A percentile compares a stretch with the other conserved stretches of the same genome.
Evolutionary conservation across 257 asterid species (phyloP).

Genomic region (Nyctanthes arbortristis): DNA sequence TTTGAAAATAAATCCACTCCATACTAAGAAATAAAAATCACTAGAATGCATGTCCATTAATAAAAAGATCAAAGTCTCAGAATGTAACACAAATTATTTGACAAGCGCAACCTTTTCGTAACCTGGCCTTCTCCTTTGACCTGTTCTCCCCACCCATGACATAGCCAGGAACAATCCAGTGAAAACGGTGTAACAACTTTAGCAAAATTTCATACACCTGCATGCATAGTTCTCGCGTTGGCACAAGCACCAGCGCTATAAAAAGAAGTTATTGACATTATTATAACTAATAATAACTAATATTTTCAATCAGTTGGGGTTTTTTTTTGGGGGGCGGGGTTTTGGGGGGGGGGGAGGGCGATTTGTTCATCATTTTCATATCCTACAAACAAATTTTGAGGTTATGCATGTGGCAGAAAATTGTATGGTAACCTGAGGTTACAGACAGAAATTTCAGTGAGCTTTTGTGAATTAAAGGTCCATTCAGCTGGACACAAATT

Average conservation of each 20-base stretch:
- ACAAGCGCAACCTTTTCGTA: conserved; percentile 72
- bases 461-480: background rate
- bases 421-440: background rate
- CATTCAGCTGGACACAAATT: background rate
- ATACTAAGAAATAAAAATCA: conserved; percentile 17
- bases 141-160: conserved; percentile 98
- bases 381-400: background rate
- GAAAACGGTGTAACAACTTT: conserved; percentile 83
- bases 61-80: background rate
- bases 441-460: background rate
- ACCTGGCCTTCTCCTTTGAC: conserved; percentile 89
- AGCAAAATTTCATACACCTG: conserved; percentile 86
- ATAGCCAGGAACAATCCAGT: conserved; percentile 97
- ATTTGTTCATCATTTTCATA: background rate
- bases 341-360: no score
- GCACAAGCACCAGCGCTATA: conserved; percentile 98
- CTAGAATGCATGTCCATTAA: background rate
- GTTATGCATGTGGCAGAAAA: background rate
- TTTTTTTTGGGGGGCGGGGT: no score
- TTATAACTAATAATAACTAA: background rate
- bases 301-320: background rate
- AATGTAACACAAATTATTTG: background rate
- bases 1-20: conserved; percentile 11
- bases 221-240: conserved; percentile 91
- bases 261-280: no score